phyloP scores from a whole-genome alignment of 768 basidiomycete species.

The Pholiota conissans region DNA sequence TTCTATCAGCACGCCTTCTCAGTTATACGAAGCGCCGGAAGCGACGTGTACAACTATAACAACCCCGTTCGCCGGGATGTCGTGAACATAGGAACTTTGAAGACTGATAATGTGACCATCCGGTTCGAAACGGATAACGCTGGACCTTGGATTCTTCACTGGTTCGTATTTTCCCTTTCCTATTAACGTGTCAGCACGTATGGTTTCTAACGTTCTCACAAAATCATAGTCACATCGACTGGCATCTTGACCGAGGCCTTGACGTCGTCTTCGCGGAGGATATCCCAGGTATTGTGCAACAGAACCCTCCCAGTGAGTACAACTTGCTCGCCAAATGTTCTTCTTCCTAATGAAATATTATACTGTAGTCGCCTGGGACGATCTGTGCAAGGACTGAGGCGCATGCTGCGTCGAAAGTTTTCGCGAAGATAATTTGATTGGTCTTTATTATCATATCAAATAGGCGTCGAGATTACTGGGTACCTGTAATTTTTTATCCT shows the following conservation, averaged over 20 bases:
- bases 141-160: constrained; percentile 23
- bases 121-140: constrained; percentile 15
- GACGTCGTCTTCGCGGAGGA: constrained; percentile 16
- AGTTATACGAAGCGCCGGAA: not conserved
- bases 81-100: not conserved
- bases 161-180: constrained; percentile 10
- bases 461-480: not conserved
- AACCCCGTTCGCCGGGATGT: constrained; percentile 5
- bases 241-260: constrained; percentile 17
- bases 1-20: constrained; percentile 1
- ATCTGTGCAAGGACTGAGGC: not conserved
- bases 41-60: not conserved
- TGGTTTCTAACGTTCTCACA: not conserved
- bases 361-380: not conserved
- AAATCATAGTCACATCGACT: constrained; percentile 14
- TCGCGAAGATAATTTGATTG: no score
- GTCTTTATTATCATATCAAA: no score
- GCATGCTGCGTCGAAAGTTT: no score
- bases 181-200: no score
- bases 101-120: constrained; percentile 16
- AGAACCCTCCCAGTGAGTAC: not conserved
- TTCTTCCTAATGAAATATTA: not conserved
- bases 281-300: not conserved
- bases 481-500: not conserved
- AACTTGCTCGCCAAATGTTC: not conserved